These are phyloP conservation scores for Remersonia thermophila DNA, from an alignment of 2,329 filamentous ascomycete genomes.

Conservation along the genomic window DNA sequence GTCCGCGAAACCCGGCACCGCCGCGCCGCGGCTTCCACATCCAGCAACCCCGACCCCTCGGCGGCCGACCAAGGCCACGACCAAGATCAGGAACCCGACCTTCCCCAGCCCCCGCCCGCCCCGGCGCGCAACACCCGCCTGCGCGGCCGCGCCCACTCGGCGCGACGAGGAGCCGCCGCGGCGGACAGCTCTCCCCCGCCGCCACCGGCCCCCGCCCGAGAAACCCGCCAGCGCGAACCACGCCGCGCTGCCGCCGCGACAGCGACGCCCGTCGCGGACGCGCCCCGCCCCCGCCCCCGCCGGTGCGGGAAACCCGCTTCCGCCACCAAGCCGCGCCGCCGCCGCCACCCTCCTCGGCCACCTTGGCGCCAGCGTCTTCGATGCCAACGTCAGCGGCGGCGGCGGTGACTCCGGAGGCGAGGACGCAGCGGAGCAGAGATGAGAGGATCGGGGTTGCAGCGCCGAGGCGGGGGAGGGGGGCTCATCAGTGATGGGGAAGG, in stretches of 20 bases:
- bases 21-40: neutral
- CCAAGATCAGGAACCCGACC: too few relatives aligned
- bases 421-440: slow-evolving; percentile 20
- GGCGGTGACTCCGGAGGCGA: slow-evolving; percentile 17
- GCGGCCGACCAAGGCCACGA: too few relatives aligned
- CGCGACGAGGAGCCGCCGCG: too few relatives aligned
- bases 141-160: too few relatives aligned
- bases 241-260: neutral
- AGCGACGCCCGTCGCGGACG: neutral
- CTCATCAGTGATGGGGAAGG: too few relatives aligned
- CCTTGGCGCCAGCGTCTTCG: neutral
- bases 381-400: neutral
- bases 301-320: slow-evolving; percentile 1
- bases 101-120: too few relatives aligned
- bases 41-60: neutral
- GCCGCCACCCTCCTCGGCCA: neutral
- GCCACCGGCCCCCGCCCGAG: too few relatives aligned
- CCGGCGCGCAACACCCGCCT: too few relatives aligned
- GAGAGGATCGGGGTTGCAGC: slow-evolving; percentile 20
- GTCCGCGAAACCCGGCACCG: too few relatives aligned
- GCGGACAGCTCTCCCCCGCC: too few relatives aligned
- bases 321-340: neutral
- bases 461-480: slow-evolving; percentile 12
- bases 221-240: too few relatives aligned
- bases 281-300: neutral